Conservation (phyloP, 176 grass and related monocot genomes). For the Puya raimondii region DNA sequence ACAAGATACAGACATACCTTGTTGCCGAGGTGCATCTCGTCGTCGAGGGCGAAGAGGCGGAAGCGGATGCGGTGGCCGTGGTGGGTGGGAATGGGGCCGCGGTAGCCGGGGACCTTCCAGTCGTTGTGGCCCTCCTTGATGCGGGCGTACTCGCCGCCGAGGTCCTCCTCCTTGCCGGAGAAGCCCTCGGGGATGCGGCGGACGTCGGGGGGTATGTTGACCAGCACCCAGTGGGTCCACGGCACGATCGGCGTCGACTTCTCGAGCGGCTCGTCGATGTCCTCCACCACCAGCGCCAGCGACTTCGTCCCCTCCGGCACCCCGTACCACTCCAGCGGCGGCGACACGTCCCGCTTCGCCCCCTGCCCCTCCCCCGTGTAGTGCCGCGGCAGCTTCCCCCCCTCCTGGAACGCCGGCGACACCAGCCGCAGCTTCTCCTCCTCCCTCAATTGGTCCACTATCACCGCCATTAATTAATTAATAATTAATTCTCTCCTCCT, state of each 20-base stretch:
- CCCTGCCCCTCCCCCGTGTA: constrained; percentile 71
- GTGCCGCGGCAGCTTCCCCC: constrained; percentile 54
- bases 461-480: neutral
- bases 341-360: constrained; percentile 70
- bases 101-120: constrained; percentile 75
- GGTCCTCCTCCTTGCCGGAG: constrained; percentile 28
- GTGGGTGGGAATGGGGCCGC: constrained; percentile 42
- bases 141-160: constrained; percentile 12
- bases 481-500: no score
- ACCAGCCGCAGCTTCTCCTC: constrained; percentile 73
- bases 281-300: constrained; percentile 67
- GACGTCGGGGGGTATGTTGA: constrained; percentile 46
- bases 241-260: constrained; percentile 32
- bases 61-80: constrained; percentile 59
- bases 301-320: constrained; percentile 60
- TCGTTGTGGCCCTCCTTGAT: constrained; percentile 83
- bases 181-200: constrained; percentile 72
- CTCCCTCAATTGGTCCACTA: constrained; percentile 5
- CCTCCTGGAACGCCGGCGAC: constrained; percentile 44
- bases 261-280: constrained; percentile 41
- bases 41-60: constrained; percentile 74
- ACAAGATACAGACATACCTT: constrained; percentile 22
- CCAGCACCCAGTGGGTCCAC: constrained; percentile 94
- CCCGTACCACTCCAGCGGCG: constrained; percentile 86
- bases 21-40: constrained; percentile 53